Percentiles rank a stretch among this genome's conserved stretches.
phyloP scores from a whole-genome alignment of 805 yeast species.

The Candida berthetii region DNA sequence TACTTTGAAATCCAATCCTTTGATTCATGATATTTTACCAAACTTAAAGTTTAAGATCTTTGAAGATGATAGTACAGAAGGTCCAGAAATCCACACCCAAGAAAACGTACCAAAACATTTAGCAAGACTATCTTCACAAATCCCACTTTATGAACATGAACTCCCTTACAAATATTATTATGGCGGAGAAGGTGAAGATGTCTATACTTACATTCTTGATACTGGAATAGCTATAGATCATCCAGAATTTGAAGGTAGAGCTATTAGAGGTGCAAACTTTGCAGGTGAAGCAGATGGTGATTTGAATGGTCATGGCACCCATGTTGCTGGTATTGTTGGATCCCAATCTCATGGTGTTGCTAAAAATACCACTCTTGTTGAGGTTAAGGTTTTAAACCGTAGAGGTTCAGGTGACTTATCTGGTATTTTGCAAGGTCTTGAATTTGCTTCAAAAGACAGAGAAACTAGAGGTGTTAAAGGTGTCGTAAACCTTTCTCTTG shows the following conservation, averaged over 20 bases:
- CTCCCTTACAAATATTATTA: conserved; percentile 36
- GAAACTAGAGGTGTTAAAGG: conserved; percentile 30
- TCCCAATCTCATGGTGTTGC: conserved; percentile 76
- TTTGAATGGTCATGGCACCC: conserved; percentile 84
- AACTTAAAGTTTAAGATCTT: conserved; percentile 54
- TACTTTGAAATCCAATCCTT: conserved; percentile 43
- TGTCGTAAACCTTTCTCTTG: conserved; percentile 77
- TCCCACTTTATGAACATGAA: conserved; percentile 5
- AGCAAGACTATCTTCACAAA: conserved; percentile 48
- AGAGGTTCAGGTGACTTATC: conserved; percentile 65
- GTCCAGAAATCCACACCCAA: conserved; percentile 20
- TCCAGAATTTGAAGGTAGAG: conserved; percentile 59
- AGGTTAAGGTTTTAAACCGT: conserved; percentile 63
- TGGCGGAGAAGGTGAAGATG: conserved; percentile 48
- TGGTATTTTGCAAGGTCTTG: conserved; percentile 56
- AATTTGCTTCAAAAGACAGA: conserved; percentile 58
- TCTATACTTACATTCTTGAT: conserved; percentile 74
- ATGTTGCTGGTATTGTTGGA: conserved; percentile 81
- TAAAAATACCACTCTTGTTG: conserved; percentile 53
- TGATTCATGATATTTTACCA: conserved; percentile 58
- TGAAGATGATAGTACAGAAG: conserved; percentile 19
- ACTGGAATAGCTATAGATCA: conserved; percentile 64
- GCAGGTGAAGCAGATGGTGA: conserved; percentile 55
- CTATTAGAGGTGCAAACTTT: conserved; percentile 50
- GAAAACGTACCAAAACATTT: conserved; percentile 54